Conservation (phyloP, 768 basidiomycete genomes). For the Serendipita sp. region DNA sequence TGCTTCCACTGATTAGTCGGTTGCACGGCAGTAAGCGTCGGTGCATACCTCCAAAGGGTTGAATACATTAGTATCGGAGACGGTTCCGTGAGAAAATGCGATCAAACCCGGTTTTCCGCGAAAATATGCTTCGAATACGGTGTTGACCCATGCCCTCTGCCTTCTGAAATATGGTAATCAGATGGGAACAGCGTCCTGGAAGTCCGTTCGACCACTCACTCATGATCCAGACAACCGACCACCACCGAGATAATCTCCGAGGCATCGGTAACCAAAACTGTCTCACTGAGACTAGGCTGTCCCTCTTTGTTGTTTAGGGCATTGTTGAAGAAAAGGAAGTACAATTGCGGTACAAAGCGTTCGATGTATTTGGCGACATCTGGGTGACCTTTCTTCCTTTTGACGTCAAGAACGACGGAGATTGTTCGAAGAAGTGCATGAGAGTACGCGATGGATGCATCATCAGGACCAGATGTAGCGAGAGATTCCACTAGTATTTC, state of each 20-base stretch:
- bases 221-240: constrained; percentile 40
- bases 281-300: constrained; percentile 18
- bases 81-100: constrained; percentile 39
- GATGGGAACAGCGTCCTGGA: background rate
- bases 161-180: constrained; percentile 27
- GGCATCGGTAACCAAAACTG: constrained; percentile 43
- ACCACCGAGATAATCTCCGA: constrained; percentile 54
- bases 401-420: constrained; percentile 39
- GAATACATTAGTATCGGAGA: constrained; percentile 28
- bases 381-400: constrained; percentile 34
- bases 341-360: constrained; percentile 53
- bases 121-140: constrained; percentile 39
- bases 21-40: background rate
- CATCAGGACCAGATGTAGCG: constrained; percentile 19
- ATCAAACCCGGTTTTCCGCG: constrained; percentile 37
- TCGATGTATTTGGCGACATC: constrained; percentile 78
- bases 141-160: constrained; percentile 42
- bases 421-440: constrained; percentile 68
- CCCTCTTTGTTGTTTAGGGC: constrained; percentile 18
- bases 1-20: background rate
- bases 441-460: constrained; percentile 60
- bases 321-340: constrained; percentile 41
- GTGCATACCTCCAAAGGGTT: constrained; percentile 35
- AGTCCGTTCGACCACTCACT: constrained; percentile 35
- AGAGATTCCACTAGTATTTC: constrained; percentile 24